A percentile compares a stretch with the other conserved stretches of the same genome.
phyloP scores from a whole-genome alignment of 1,284 basidiomycete genomes.

The Caloboletus inedulis region DNA sequence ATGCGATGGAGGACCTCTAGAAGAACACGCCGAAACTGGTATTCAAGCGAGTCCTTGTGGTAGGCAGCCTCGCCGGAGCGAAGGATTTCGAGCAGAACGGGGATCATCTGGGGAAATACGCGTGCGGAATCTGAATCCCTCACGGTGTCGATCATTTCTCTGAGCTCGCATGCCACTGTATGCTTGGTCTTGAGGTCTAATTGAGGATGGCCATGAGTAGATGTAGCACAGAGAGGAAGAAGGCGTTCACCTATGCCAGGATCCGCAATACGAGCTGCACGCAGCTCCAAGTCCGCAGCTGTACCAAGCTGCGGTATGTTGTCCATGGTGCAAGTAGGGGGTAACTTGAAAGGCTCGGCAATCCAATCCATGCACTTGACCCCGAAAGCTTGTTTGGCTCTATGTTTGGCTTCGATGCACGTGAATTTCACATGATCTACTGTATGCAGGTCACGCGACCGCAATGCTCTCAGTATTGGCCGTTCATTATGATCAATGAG shows the following conservation, averaged over 20 bases:
- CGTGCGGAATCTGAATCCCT: constrained; percentile 79
- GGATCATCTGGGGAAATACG: constrained; percentile 70
- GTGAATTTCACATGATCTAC: constrained; percentile 25
- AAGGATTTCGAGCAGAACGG: constrained; percentile 77
- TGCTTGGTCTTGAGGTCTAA: constrained; percentile 71
- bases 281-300: constrained; percentile 62
- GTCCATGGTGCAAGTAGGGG: constrained; percentile 37
- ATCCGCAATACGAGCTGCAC: constrained; percentile 69
- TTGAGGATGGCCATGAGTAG: constrained; percentile 1
- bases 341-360: not conserved
- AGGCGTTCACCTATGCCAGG: constrained; percentile 57
- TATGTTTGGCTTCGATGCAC: constrained; percentile 30
- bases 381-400: constrained; percentile 33
- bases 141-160: constrained; percentile 84
- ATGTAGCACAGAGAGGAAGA: not conserved
- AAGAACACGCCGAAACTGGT: constrained; percentile 81
- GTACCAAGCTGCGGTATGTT: constrained; percentile 43
- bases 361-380: constrained; percentile 18
- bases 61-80: constrained; percentile 75
- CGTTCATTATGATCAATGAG: too few relatives aligned
- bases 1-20: constrained; percentile 89
- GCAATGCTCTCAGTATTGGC: too few relatives aligned
- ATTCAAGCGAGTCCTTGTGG: constrained; percentile 78
- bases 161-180: constrained; percentile 73
- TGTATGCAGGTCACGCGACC: not conserved